phyloP scores from a whole-genome alignment of 768 basidiomycete genomes.

The Mycena indigotica region DNA sequence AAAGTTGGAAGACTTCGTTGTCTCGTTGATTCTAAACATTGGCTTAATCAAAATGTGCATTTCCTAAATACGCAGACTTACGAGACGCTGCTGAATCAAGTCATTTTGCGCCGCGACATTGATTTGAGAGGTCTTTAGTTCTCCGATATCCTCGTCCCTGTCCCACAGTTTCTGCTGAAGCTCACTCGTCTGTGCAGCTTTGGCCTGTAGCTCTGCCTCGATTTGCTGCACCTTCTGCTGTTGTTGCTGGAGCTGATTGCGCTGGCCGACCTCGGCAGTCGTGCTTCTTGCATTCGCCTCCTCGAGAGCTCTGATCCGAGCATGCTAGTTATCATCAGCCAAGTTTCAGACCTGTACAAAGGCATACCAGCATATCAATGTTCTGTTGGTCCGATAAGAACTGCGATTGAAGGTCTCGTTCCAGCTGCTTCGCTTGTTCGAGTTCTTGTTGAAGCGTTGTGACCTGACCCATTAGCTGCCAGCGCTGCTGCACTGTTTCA shows the following conservation, averaged over 20 bases:
- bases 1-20: neutral
- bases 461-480: neutral
- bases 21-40: neutral
- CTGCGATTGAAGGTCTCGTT: neutral
- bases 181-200: too few relatives aligned
- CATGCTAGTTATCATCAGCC: neutral
- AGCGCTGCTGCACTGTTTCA: neutral
- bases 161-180: too few relatives aligned
- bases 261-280: neutral
- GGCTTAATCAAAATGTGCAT: neutral
- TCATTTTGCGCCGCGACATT: neutral
- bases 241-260: neutral
- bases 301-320: neutral
- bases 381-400: neutral
- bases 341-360: neutral
- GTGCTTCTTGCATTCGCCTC: neutral
- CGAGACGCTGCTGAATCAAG: neutral
- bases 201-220: too few relatives aligned
- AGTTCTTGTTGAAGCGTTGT: neutral
- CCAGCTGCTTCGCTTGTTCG: neutral
- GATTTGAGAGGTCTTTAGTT: too few relatives aligned
- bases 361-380: neutral
- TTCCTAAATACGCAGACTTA: too few relatives aligned
- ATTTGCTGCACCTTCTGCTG: too few relatives aligned
- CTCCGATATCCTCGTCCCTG: too few relatives aligned